phyloP scores from a whole-genome alignment of 2,329 filamentous ascomycete genomes.

The Shiraia sp. region DNA sequence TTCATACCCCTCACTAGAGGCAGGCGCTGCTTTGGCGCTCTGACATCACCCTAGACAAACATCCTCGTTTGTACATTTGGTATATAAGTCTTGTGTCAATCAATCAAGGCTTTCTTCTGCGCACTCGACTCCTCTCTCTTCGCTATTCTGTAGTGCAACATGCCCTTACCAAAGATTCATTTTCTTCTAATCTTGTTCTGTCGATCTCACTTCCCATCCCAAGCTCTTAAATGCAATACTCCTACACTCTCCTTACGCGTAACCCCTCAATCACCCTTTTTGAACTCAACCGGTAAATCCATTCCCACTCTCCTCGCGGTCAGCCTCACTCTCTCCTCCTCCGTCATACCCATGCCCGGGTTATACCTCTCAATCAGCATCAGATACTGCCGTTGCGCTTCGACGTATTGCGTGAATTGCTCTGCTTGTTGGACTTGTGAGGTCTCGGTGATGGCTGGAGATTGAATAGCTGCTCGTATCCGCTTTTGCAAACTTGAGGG shows the following conservation, averaged over 20 bases:
- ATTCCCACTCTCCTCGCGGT: constrained; percentile 87
- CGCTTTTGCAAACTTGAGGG: constrained; percentile 72
- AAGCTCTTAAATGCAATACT: not conserved
- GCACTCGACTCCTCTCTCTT: too few relatives aligned
- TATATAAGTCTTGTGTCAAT: too few relatives aligned
- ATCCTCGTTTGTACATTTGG: too few relatives aligned
- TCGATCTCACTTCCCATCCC: not conserved
- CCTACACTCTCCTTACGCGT: not conserved
- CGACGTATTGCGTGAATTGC: constrained; percentile 78
- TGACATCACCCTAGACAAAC: not conserved
- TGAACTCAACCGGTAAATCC: constrained; percentile 74
- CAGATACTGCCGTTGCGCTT: constrained; percentile 82
- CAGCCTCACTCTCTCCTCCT: constrained; percentile 80
- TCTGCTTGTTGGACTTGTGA: constrained; percentile 61
- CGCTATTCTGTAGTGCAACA: too few relatives aligned
- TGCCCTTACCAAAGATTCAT: too few relatives aligned
- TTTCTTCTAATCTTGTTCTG: not conserved
- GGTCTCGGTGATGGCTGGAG: constrained; percentile 2
- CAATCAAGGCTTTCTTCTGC: too few relatives aligned
- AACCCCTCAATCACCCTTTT: constrained; percentile 9
- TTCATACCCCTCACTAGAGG: constrained; percentile 21
- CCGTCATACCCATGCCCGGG: constrained; percentile 84
- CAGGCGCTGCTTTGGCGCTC: not conserved
- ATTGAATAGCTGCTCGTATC: constrained; percentile 66
- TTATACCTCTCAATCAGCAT: constrained; percentile 89